Evolutionary conservation across 1,284 basidiomycete species (phyloP).

Genomic region (Austroboletus novae-zelandiae): DNA sequence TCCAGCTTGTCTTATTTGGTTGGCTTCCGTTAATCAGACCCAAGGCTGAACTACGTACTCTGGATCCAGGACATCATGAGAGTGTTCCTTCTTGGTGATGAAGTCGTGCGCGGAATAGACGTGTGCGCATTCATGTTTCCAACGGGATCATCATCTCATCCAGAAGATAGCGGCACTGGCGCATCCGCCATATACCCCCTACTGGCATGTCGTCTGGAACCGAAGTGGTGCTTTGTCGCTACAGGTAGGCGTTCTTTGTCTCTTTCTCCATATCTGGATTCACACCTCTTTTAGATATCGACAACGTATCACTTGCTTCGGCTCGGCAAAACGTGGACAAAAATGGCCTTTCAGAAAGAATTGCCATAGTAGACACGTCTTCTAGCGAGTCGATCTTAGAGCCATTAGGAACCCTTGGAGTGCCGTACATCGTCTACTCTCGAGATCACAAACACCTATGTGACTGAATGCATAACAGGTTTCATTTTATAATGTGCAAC

Average conservation of each 20-base stretch:
- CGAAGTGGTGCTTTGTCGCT: slow-evolving; percentile 59
- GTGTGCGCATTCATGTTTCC: slow-evolving; percentile 39
- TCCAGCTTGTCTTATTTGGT: not conserved
- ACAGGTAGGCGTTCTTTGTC: slow-evolving; percentile 52
- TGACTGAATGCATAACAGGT: slow-evolving; percentile 28
- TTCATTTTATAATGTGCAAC: slow-evolving; percentile 89
- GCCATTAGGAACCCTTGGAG: slow-evolving; percentile 33
- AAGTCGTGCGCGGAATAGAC: slow-evolving; percentile 46
- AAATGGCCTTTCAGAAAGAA: slow-evolving; percentile 53
- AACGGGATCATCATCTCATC: not conserved
- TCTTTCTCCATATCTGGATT: not conserved
- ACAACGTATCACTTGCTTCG: slow-evolving; percentile 52
- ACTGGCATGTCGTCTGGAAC: slow-evolving; percentile 59
- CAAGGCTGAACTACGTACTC: slow-evolving; percentile 74
- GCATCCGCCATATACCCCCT: slow-evolving; percentile 89
- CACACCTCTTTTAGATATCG: slow-evolving; percentile 53
- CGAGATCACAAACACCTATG: not conserved
- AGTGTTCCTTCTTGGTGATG: slow-evolving; percentile 13
- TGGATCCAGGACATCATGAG: slow-evolving; percentile 69
- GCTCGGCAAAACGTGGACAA: slow-evolving; percentile 53
- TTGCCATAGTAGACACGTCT: slow-evolving; percentile 45
- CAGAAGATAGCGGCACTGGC: slow-evolving; percentile 74
- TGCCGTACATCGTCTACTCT: slow-evolving; percentile 14
- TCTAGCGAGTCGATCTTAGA: slow-evolving; percentile 48
- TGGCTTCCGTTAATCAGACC: not conserved